A percentile compares a stretch with the other conserved stretches of the same genome.
Evolutionary conservation across 2,329 filamentous ascomycete species (phyloP).

Genomic region (Cercospora sp.): DNA sequence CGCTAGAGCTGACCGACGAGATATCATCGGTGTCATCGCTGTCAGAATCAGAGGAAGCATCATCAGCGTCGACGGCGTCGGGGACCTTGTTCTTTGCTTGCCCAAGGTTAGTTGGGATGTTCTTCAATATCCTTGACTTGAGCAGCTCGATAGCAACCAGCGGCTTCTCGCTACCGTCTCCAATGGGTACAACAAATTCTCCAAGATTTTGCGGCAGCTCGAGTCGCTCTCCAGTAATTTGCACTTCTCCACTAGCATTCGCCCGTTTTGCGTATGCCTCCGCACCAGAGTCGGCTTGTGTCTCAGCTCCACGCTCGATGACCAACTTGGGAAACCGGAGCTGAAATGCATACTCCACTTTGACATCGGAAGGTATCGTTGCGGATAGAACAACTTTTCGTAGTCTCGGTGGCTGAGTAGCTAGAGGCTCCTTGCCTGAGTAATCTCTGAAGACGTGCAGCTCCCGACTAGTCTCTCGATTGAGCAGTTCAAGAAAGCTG

Average conservation of each 20-base stretch:
- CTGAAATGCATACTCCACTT: slow-evolving; percentile 71
- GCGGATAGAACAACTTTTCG: slow-evolving; percentile 82
- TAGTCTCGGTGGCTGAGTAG: slow-evolving; percentile 30
- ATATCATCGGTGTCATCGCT: not conserved
- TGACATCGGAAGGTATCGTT: slow-evolving; percentile 85
- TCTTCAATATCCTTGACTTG: slow-evolving; percentile 50
- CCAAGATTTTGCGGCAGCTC: slow-evolving; percentile 56
- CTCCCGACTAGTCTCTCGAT: slow-evolving; percentile 27
- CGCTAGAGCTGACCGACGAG: not conserved
- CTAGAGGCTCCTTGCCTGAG: slow-evolving; percentile 1
- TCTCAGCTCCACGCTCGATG: slow-evolving; percentile 62
- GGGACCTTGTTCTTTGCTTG: slow-evolving; percentile 1
- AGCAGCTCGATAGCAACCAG: slow-evolving; percentile 81
- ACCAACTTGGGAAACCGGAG: slow-evolving; percentile 74
- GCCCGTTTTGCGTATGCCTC: slow-evolving; percentile 21
- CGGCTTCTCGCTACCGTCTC: slow-evolving; percentile 60
- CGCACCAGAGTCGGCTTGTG: slow-evolving; percentile 20
- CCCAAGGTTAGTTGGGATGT: not conserved
- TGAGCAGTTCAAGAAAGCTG: slow-evolving; percentile 33
- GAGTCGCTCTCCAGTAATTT: slow-evolving; percentile 44
- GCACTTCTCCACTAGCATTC: slow-evolving; percentile 24
- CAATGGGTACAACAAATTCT: slow-evolving; percentile 52
- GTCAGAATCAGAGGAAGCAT: slow-evolving; percentile 13
- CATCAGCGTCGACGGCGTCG: slow-evolving; percentile 3
- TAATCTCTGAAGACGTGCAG: slow-evolving; percentile 13